Evolutionary conservation across 2,329 filamentous ascomycete genomes (phyloP), one percentile per base, ranked within the genome.

Genomic region (Clonostachys rhizophaga): DNA sequence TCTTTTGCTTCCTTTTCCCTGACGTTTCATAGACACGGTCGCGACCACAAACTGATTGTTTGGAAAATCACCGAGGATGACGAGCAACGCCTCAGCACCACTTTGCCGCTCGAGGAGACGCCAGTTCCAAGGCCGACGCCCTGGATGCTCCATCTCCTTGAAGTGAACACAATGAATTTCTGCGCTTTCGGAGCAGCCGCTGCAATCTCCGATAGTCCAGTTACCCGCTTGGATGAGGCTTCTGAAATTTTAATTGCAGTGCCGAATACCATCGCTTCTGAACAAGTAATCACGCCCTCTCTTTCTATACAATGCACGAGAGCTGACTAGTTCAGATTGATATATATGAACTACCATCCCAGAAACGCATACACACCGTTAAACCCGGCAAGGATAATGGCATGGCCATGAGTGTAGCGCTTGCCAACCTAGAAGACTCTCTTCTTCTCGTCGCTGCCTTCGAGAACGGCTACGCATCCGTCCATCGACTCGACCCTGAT

Each of bases 131-230:
- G 70, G 52, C 79, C 76, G 16, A 77, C 84, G 57, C 94, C 94
- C 33, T 95, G 89, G 90, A 71, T 96, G n/a, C 66, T 96, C 18
- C 81, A 96, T 65, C 79, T 88, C 5, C 70, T 99, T 6, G 76
- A 87, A 6, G 90, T 97, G 40, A 96, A 96, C 60, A 90, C 92
- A 2, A 80, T 97, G 70, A 99, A 97, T 61, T 99, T 97, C 63
- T 99, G 94, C 62, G 79, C 87, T 2, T 96, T 96, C 63, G 77
- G 86, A 3, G 75, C 78, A 30, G 4, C 24, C 3, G 24, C 24
- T 30, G 24, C 24, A 11, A 3, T 11, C 2, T n/a, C 14, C 13
- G 36, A 18, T 39, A n/a, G 14, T 8, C 36, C 14, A 18, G 17
- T n/a, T 39, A 8, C 36, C 12, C 33, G 51, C 36, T 45, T 58